These are phyloP conservation scores for Pterula multifida DNA, from an alignment of 1,284 basidiomycete genomes.

Conservation along the genomic window DNA sequence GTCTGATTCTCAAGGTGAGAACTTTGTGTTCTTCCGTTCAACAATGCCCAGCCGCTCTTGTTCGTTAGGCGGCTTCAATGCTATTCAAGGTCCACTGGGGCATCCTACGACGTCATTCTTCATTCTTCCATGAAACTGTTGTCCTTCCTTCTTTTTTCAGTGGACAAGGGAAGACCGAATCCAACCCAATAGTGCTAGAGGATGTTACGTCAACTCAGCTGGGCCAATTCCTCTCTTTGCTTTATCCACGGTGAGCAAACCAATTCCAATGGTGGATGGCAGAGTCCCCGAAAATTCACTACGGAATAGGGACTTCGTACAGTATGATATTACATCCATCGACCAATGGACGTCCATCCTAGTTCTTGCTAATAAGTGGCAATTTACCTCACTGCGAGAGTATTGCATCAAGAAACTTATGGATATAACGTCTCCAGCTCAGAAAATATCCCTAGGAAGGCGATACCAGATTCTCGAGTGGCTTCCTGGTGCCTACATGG, in stretches of 20 bases:
- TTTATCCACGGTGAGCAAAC: neutral
- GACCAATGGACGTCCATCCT: constrained; percentile 26
- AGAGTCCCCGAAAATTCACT: too few relatives aligned
- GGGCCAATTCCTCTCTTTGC: neutral
- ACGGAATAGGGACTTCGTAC: neutral
- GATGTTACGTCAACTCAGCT: neutral
- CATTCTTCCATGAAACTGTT: neutral
- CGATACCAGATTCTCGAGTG: constrained; percentile 15
- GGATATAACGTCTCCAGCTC: constrained; percentile 11
- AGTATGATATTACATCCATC: constrained; percentile 5
- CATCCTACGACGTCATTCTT: neutral
- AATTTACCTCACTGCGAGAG: constrained; percentile 14
- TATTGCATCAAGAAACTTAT: constrained; percentile 15
- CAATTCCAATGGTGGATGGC: neutral
- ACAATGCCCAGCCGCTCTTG: neutral
- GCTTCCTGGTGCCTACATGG: constrained; percentile 16
- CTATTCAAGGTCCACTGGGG: neutral
- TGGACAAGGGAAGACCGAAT: neutral
- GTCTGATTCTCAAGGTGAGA: neutral
- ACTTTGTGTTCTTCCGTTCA: neutral
- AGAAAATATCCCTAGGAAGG: constrained; percentile 15
- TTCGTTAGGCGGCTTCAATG: neutral
- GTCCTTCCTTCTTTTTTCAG: neutral
- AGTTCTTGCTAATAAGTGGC: constrained; percentile 18
- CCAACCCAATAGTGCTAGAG: neutral